phyloP scores from a whole-genome alignment of 495 filamentous ascomycete species.

The Aspergillus kassunensis region DNA sequence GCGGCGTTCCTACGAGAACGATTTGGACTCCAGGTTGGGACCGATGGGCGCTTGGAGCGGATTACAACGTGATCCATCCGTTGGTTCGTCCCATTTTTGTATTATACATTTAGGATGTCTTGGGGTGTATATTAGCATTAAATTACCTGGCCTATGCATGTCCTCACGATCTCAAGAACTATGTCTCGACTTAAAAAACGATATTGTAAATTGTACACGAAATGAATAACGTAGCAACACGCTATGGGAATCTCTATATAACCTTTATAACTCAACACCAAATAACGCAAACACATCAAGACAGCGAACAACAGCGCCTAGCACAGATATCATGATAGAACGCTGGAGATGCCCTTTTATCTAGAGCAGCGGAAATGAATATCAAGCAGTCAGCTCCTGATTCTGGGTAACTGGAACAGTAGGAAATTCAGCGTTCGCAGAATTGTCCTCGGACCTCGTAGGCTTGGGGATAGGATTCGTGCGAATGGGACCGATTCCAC shows the following conservation, averaged over 20 bases:
- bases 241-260: constrained; percentile 21
- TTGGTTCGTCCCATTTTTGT: constrained; percentile 11
- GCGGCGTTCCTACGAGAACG: constrained; percentile 42
- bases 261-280: constrained; percentile 11
- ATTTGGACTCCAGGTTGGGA: constrained; percentile 39
- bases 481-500: constrained; percentile 37
- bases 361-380: no score
- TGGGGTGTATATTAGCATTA: not conserved
- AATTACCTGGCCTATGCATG: no score
- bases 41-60: constrained; percentile 37
- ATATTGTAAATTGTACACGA: not conserved
- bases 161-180: no score
- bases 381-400: constrained; percentile 25
- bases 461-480: constrained; percentile 34
- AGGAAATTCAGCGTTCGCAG: constrained; percentile 18
- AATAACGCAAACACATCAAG: constrained; percentile 16
- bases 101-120: not conserved
- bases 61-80: constrained; percentile 20
- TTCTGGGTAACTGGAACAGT: constrained; percentile 22
- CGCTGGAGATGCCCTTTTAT: not conserved
- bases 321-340: not conserved
- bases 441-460: constrained; percentile 18
- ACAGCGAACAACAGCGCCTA: not conserved
- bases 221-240: not conserved
- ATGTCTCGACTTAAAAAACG: not conserved